Conservation (phyloP, 2,329 filamentous ascomycete species). For the Scleromitrula shiraiana region DNA sequence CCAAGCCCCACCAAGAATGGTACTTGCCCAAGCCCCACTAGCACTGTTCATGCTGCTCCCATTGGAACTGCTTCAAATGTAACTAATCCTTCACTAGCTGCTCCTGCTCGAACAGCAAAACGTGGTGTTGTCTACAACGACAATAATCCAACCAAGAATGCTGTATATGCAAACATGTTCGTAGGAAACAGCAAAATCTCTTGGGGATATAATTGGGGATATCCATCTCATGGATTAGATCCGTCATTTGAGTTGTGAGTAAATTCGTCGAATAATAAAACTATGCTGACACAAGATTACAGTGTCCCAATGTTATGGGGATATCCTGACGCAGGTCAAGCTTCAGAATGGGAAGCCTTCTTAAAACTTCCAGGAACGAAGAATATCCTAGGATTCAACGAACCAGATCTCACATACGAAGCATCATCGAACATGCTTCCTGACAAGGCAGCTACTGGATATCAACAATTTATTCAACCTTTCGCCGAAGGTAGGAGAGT, state of each 20-base stretch:
- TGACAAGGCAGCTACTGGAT: constrained; percentile 32
- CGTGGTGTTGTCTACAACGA: constrained; percentile 62
- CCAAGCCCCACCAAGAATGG: background rate
- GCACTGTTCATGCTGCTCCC: no score
- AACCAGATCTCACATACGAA: constrained; percentile 47
- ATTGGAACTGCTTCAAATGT: no score
- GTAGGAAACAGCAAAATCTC: constrained; percentile 35
- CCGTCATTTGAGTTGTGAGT: constrained; percentile 33
- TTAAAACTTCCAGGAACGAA: constrained; percentile 48
- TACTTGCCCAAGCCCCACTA: no score
- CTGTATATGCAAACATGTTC: constrained; percentile 35
- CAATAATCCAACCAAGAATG: constrained; percentile 25
- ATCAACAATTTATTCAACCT: constrained; percentile 35
- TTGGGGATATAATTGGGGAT: constrained; percentile 64
- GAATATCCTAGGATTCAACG: constrained; percentile 59
- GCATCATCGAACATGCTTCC: constrained; percentile 43
- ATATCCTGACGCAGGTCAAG: constrained; percentile 31
- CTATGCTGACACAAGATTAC: background rate
- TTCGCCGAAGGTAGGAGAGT: constrained; percentile 34
- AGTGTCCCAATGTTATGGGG: constrained; percentile 59
- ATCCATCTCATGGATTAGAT: constrained; percentile 34
- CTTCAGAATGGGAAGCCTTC: constrained; percentile 39
- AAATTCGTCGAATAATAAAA: background rate
- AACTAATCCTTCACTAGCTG: no score
- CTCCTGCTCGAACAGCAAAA: constrained; percentile 35